Base-by-base conservation (phyloP, 2,329 filamentous ascomycete species). In the Colletotrichum noveboracense region DNA sequence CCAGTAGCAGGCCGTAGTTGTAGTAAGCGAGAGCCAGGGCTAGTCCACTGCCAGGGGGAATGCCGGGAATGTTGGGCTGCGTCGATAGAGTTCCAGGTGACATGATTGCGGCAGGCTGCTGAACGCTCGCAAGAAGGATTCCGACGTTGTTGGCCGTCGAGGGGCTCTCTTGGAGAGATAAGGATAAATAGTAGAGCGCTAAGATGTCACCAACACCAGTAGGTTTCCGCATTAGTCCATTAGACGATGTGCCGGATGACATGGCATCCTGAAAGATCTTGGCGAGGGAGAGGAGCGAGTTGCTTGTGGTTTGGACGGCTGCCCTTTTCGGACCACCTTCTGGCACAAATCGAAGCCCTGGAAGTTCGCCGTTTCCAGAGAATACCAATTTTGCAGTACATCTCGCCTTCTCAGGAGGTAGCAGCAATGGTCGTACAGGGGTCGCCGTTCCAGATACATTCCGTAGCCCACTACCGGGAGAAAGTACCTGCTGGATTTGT, bases 131-230 rank as follows among this genome's bases (percentile, higher is more conserved):
- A n/a, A 99, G 91, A 32, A 99, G 89, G 71, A 99, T 99, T 5
- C 97, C 97, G 14, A 99, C 96, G 82, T 99, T 99, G 83, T 99
- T 99, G 1, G 97, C 97, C 0, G 97, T 99, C 0, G 97, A 99
- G 3, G 97, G 97, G 80, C 97, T 98, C 64, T 97, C 96, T 78
- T 98, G 97, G 4, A 99, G 89, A 0, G 97, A 98, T 5, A 99
- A 87, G 0, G 97, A 99, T 4, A 99, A 89, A 81, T 99, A 99
- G 83, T 99, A 99, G 14, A 99, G 90, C 3, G 96, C 95, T 43
- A 99, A 86, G 48, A 99, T 98, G 81, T 99, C 97, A 56, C 95
- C 93, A 28, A 98, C 95, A 2, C 95, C 94, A 60, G 94, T 93
- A 4, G 93, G 90, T 71, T 92, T 91, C 74, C 91, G 90, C 26